Base-by-base conservation (phyloP, 2,329 filamentous ascomycete species). In the Penicillium sclerotiorum region DNA sequence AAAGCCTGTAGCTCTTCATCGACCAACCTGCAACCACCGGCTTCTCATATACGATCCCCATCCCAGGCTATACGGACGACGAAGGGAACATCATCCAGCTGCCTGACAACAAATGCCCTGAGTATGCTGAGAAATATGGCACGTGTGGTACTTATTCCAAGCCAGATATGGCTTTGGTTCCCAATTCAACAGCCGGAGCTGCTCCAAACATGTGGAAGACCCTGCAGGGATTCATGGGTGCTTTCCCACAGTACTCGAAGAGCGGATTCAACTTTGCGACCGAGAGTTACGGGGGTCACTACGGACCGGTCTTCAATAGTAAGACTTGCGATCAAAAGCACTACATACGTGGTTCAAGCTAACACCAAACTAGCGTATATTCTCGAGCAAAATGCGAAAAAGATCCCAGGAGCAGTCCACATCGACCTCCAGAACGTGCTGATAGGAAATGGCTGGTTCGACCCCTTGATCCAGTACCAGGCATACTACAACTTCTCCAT, bases 221-320 rank as follows among this genome's bases (percentile, higher is more conserved):
- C 0, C 61, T 85, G 21, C 82, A 85, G 59, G 82, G 81, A 1
- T 85, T 86, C 65, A 82, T 84, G 77, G 82, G 82, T 2, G 82
- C 77, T 0, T 85, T 85, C 61, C 82, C 76, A 1, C 62, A 77
- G 50, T 79, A 78, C 57, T 69, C 74, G 0, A 68, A 76, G 17
- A 70, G 76, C 36, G 77, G 75, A 0, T 79, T 84, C 58, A 76
- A 78, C 59, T 81, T 84, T 56, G 71, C 80, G 0, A 81, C 79
- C 0, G 81, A 84, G 62, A 78, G 73, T 32, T 83, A 82, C 49
- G 81, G 81, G 2, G 82, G 82, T 1, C 81, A 84, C 53, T 84
- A 82, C 57, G 80, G 72, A 0, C 82, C 82, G 0, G 69, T 82
- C 1, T 84, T 82, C 61, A 78, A 74, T 41, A 69, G 55, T 57